These are phyloP conservation scores for Jatropha multifida DNA, from an alignment of 441 rosid genomes.

Conservation along the genomic window DNA sequence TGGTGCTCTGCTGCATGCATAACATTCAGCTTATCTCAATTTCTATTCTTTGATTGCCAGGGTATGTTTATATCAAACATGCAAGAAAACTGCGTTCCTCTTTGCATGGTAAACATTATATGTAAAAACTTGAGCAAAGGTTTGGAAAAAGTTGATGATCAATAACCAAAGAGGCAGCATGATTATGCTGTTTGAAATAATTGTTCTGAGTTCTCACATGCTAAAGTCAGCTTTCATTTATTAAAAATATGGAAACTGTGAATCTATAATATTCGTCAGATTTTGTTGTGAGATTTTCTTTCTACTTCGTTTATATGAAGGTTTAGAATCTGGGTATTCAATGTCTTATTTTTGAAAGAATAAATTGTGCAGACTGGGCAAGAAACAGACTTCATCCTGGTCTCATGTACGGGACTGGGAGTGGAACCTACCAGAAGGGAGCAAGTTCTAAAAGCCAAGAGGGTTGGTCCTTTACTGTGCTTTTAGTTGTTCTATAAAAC, in stretches of 20 bases:
- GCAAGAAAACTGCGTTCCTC: neutral
- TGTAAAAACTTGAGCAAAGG: neutral
- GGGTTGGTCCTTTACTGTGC: constrained; percentile 45
- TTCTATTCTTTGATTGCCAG: neutral
- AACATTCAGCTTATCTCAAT: neutral
- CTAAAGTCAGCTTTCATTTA: neutral
- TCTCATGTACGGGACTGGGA: constrained; percentile 90
- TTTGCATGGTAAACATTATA: neutral
- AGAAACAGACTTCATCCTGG: constrained; percentile 90
- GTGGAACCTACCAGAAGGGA: constrained; percentile 87
- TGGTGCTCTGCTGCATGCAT: neutral
- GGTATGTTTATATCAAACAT: neutral
- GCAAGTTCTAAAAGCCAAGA: constrained; percentile 94
- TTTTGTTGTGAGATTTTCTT: neutral
- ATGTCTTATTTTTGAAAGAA: neutral
- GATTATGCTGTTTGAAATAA: neutral
- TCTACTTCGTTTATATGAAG: neutral
- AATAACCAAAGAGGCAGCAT: neutral
- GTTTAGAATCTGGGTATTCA: neutral
- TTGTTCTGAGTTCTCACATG: neutral
- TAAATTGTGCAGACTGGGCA: constrained; percentile 75
- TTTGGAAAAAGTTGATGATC: neutral
- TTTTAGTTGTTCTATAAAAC: neutral
- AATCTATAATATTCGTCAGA: neutral
- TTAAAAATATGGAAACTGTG: neutral